Evolutionary conservation across 176 grass and related monocot genomes (phyloP).

Genomic region (Aechmea fasciata): DNA sequence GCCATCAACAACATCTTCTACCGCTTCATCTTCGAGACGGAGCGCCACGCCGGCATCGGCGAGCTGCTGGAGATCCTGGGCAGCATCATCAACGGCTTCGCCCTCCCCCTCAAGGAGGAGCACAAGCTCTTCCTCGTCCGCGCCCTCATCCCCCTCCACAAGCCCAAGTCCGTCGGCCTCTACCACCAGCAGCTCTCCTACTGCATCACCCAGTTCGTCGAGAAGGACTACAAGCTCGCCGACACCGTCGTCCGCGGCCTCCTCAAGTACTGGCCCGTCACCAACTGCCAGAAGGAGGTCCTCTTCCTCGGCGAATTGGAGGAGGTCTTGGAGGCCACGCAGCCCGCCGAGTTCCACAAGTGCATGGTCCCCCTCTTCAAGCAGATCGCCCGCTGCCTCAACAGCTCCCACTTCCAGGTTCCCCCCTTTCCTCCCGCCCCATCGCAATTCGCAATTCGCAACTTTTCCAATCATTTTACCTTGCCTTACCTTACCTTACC

Average conservation of each 20-base stretch:
- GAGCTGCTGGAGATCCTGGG: slow-evolving; percentile 81
- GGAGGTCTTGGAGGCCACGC: slow-evolving; percentile 78
- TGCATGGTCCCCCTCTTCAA: slow-evolving; percentile 89
- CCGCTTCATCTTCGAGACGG: slow-evolving; percentile 80
- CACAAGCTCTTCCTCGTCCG: slow-evolving; percentile 79
- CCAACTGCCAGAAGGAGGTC: slow-evolving; percentile 92
- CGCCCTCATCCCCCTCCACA: slow-evolving; percentile 66
- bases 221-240: slow-evolving; percentile 89
- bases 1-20: slow-evolving; percentile 89
- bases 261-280: slow-evolving; percentile 85
- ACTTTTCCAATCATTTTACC: too few relatives aligned
- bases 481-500: too few relatives aligned
- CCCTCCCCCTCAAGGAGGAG: slow-evolving; percentile 88
- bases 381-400: slow-evolving; percentile 81
- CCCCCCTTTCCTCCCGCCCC: too few relatives aligned
- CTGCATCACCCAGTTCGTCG: slow-evolving; percentile 79
- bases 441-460: too few relatives aligned
- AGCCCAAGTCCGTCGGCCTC: slow-evolving; percentile 64
- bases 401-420: slow-evolving; percentile 88
- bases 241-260: slow-evolving; percentile 71
- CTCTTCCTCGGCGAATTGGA: slow-evolving; percentile 74
- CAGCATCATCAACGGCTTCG: slow-evolving; percentile 91
- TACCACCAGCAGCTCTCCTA: slow-evolving; percentile 87
- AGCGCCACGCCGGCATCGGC: slow-evolving; percentile 65
- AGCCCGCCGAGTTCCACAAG: slow-evolving; percentile 63